These are phyloP conservation scores for Rubia balearica DNA, from an alignment of 305 asterid species.

Conservation along the genomic window DNA sequence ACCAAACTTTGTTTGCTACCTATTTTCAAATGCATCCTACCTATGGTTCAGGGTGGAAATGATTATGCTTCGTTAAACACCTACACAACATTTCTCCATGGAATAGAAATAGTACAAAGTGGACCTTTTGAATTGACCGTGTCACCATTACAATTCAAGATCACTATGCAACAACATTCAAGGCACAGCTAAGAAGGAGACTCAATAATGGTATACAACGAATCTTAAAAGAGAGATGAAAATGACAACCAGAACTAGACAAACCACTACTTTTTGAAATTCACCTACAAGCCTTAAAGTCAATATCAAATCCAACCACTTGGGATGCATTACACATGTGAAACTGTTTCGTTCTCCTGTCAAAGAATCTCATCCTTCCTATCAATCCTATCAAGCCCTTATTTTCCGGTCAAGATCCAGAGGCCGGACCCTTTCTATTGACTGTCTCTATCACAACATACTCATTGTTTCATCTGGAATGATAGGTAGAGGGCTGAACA, in stretches of 20 bases:
- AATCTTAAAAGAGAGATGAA: neutral
- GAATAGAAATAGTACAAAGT: neutral
- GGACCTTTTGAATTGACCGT: neutral
- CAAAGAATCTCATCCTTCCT: neutral
- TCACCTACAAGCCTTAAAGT: slow-evolving; percentile 1
- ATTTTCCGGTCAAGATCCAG: neutral
- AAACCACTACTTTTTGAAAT: neutral
- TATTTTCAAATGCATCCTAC: no score
- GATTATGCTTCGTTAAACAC: neutral
- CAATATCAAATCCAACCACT: neutral
- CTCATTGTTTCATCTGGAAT: neutral
- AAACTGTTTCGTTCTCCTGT: neutral
- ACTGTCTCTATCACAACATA: neutral
- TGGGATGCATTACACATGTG: neutral
- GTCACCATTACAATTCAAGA: neutral
- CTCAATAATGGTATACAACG: neutral
- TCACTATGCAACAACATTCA: neutral
- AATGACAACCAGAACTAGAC: neutral
- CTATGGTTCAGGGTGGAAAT: no score
- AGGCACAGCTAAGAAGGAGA: neutral
- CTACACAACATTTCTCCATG: neutral
- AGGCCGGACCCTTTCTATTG: neutral
- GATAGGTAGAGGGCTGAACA: neutral
- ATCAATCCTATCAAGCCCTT: neutral
- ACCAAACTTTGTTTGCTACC: neutral